A percentile compares a stretch with the other conserved stretches of the same genome.
phyloP scores from a whole-genome alignment of 2,329 filamentous ascomycete genomes.

The Sporothrix curviconia region DNA sequence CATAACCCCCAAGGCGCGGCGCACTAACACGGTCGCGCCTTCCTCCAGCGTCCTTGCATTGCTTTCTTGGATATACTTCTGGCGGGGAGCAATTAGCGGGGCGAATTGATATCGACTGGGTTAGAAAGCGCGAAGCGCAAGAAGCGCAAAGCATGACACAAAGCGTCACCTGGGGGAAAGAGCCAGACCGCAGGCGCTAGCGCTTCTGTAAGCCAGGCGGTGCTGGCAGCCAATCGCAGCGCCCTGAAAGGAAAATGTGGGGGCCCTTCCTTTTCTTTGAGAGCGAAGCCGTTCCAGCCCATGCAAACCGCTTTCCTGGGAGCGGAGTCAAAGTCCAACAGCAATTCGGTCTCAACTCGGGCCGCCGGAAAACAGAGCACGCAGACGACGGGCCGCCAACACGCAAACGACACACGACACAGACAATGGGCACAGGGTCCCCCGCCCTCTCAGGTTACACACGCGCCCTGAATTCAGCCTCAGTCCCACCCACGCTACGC shows the following conservation, averaged over 20 bases:
- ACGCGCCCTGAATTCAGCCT: background rate
- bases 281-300: background rate
- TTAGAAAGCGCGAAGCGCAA: too few relatives aligned
- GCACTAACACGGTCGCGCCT: conserved; percentile 2
- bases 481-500: background rate
- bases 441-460: conserved; percentile 1
- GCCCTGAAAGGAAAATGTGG: background rate
- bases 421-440: background rate
- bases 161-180: too few relatives aligned
- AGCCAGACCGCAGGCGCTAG: background rate
- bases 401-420: background rate
- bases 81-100: conserved; percentile 2
- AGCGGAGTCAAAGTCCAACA: too few relatives aligned
- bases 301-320: too few relatives aligned
- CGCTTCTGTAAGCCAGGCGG: background rate
- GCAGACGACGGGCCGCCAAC: background rate
- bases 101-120: too few relatives aligned
- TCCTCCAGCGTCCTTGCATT: background rate
- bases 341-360: background rate
- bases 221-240: background rate
- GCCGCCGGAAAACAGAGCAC: background rate
- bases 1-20: conserved; percentile 3
- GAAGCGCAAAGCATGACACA: background rate
- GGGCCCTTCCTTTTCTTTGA: background rate
- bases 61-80: background rate